Conservation (phyloP, 352 stramenopile species). For the Phytophthora capsici region DNA sequence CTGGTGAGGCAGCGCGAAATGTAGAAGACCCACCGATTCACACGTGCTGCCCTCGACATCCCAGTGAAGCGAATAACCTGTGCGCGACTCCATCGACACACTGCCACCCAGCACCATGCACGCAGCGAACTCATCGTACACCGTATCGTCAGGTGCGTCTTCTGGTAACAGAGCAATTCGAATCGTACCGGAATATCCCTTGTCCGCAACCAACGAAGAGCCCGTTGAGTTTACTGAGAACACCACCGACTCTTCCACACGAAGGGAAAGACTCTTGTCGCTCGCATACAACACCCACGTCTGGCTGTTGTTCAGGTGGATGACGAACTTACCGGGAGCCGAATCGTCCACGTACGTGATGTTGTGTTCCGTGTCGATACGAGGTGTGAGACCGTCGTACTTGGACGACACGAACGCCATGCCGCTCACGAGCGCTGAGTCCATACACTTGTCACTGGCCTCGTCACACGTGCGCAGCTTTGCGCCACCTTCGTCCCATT, state of each 20-base stretch:
- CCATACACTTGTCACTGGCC: constrained; percentile 48
- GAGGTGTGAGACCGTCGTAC: no score
- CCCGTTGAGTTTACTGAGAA: no score
- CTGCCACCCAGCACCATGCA: constrained; percentile 65
- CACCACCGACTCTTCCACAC: no score
- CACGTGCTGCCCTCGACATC: constrained; percentile 56
- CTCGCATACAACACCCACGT: no score
- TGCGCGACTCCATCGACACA: constrained; percentile 63
- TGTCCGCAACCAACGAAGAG: constrained; percentile 52
- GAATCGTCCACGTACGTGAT: no score
- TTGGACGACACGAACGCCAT: no score
- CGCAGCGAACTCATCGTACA: constrained; percentile 63
- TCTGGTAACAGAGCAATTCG: constrained; percentile 62
- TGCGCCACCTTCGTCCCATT: constrained; percentile 68
- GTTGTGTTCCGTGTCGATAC: no score
- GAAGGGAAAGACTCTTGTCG: no score
- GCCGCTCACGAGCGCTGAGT: constrained; percentile 62
- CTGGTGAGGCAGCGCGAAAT: constrained; percentile 78
- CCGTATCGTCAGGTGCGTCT: constrained; percentile 29
- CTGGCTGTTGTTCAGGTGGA: no score
- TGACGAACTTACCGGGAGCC: no score
- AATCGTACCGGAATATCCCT: constrained; percentile 55
- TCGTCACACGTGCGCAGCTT: constrained; percentile 56
- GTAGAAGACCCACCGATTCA: constrained; percentile 48
- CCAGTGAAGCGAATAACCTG: no score